phyloP scores from a whole-genome alignment of 257 asterid genomes.

The Misopates orontium region DNA sequence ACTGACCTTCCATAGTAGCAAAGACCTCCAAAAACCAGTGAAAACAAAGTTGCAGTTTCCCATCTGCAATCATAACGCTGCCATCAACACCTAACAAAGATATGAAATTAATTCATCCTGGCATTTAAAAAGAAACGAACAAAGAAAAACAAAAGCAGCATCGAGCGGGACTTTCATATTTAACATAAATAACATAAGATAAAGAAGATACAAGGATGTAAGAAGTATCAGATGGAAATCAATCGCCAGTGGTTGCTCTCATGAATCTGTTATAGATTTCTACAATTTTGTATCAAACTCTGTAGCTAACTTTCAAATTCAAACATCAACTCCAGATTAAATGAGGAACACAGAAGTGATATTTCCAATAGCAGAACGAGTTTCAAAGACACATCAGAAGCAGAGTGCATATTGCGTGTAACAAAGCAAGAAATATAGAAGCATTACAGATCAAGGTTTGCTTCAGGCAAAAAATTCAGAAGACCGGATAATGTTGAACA shows the following conservation, averaged over 20 bases:
- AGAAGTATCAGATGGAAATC: background rate
- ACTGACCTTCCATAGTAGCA: conserved; percentile 83
- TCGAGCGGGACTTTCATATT: background rate
- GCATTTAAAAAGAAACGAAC: background rate
- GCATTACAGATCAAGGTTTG: no score
- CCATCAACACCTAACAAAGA: conserved; percentile 74
- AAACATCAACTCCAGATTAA: conserved; percentile 8
- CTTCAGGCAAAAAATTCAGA: no score
- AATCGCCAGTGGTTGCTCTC: conserved; percentile 3
- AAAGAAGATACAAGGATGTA: background rate
- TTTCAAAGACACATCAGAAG: conserved; percentile 5
- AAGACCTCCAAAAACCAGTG: conserved; percentile 78
- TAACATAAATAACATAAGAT: background rate
- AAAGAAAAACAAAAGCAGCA: conserved; percentile 6
- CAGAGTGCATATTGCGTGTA: background rate
- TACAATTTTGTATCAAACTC: conserved; percentile 9
- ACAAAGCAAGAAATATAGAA: background rate
- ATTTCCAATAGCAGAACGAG: conserved; percentile 8
- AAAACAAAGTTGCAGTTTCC: conserved; percentile 84
- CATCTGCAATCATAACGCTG: conserved; percentile 93
- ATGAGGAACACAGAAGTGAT: background rate
- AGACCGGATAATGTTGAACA: no score
- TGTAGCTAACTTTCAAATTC: background rate
- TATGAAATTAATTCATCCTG: conserved; percentile 40
- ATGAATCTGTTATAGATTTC: background rate